These are phyloP conservation scores for Hypoxylon crocopeplum DNA, from an alignment of 495 filamentous ascomycete genomes.

Conservation along the genomic window DNA sequence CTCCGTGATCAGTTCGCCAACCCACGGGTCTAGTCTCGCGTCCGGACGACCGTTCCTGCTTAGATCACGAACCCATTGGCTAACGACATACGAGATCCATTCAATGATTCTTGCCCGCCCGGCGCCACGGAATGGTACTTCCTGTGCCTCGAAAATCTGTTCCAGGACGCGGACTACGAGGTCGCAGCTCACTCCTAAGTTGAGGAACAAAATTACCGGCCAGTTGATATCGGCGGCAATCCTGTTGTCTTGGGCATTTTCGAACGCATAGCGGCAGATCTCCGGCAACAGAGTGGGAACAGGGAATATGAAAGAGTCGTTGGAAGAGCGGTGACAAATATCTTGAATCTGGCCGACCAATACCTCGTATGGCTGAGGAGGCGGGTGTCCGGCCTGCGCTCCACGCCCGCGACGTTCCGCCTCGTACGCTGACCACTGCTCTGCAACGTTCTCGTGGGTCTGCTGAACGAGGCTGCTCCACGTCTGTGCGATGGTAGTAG, in stretches of 20 bases:
- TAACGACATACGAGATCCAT: slow-evolving; percentile 49
- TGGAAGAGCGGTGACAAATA: slow-evolving; percentile 78
- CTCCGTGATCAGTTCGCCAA: slow-evolving; percentile 49
- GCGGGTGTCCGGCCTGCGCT: slow-evolving; percentile 35
- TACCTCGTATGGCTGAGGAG: slow-evolving; percentile 75
- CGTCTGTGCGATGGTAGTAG: slow-evolving; percentile 77
- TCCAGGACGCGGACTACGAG: slow-evolving; percentile 79
- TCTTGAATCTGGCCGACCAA: slow-evolving; percentile 75
- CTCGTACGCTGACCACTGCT: slow-evolving; percentile 49
- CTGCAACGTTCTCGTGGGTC: slow-evolving; percentile 68
- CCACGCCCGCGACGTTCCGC: slow-evolving; percentile 47
- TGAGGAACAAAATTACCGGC: slow-evolving; percentile 82
- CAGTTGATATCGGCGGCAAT: slow-evolving; percentile 69
- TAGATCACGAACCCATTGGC: slow-evolving; percentile 51
- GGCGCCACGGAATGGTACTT: slow-evolving; percentile 79
- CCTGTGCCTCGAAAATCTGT: slow-evolving; percentile 80
- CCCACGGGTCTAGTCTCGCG: slow-evolving; percentile 47
- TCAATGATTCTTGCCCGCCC: slow-evolving; percentile 48
- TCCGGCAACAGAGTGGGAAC: slow-evolving; percentile 66
- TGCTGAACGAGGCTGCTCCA: slow-evolving; percentile 83
- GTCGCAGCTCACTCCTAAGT: slow-evolving; percentile 76
- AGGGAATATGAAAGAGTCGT: slow-evolving; percentile 77
- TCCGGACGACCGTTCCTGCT: slow-evolving; percentile 46
- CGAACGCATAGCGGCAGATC: slow-evolving; percentile 77
- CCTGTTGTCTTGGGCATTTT: slow-evolving; percentile 69